These are phyloP conservation scores for Sequoiadendron giganteum DNA, from an alignment of 75 land plant species.

Conservation along the genomic window DNA sequence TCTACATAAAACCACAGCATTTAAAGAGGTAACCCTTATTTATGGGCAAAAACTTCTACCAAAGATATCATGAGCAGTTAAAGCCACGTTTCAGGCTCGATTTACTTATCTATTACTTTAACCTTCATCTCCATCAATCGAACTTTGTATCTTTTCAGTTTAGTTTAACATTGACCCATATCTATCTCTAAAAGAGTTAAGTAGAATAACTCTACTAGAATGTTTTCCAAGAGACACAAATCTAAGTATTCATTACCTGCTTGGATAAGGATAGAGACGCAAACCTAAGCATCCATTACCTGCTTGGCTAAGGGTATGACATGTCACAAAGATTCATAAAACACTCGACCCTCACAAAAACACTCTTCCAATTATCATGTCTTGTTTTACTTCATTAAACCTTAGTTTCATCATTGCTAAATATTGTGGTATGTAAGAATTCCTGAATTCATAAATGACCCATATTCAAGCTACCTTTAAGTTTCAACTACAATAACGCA, in stretches of 20 bases:
- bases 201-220: neutral
- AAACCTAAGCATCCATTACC: too few relatives aligned
- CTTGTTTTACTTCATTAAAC: neutral
- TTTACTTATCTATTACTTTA: too few relatives aligned
- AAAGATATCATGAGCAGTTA: too few relatives aligned
- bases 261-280: too few relatives aligned
- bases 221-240: neutral
- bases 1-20: neutral
- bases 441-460: neutral
- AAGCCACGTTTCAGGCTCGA: too few relatives aligned
- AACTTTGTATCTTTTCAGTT: too few relatives aligned
- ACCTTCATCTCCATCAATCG: too few relatives aligned
- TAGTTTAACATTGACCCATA: too few relatives aligned
- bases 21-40: neutral
- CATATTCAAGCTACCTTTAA: neutral
- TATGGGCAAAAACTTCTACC: too few relatives aligned
- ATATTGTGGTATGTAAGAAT: neutral
- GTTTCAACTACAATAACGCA: slow-evolving; percentile 2
- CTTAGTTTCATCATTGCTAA: neutral
- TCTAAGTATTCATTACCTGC: neutral
- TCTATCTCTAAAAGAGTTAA: too few relatives aligned
- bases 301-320: neutral
- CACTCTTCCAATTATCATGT: neutral
- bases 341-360: neutral
- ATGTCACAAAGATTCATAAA: neutral